These are phyloP conservation scores for Colletotrichum navitas DNA, from an alignment of 2,329 filamentous ascomycete genomes.

Conservation along the genomic window DNA sequence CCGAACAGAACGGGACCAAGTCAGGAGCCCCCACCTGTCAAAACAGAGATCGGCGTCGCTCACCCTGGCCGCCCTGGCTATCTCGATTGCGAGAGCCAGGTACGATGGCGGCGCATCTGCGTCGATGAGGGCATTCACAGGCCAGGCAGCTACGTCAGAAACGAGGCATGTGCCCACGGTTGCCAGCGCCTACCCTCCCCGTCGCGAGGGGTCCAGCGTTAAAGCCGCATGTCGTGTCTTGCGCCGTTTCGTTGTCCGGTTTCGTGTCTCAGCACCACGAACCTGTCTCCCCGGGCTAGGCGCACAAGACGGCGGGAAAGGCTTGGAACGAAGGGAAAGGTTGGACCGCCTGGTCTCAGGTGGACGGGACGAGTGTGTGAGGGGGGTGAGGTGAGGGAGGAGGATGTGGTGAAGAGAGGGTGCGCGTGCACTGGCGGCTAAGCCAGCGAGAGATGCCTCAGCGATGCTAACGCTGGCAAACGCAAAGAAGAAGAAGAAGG, in stretches of 20 bases:
- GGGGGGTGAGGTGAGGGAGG: background rate
- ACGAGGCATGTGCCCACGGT: constrained; percentile 25
- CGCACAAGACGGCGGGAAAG: background rate
- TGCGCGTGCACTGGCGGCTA: constrained; percentile 3
- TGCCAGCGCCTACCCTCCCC: background rate
- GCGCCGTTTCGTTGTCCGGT: constrained; percentile 3
- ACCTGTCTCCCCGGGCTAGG: constrained; percentile 3
- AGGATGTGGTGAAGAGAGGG: background rate
- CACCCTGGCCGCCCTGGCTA: background rate
- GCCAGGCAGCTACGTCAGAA: constrained; percentile 31
- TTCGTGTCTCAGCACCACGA: constrained; percentile 38
- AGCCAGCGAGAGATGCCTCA: constrained; percentile 13
- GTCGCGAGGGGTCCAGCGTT: background rate
- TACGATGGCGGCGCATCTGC: constrained; percentile 25
- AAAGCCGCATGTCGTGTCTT: constrained; percentile 12
- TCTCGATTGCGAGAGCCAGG: constrained; percentile 26
- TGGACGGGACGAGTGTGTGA: background rate
- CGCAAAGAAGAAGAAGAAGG: background rate
- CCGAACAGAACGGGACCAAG: background rate
- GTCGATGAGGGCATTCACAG: constrained; percentile 31
- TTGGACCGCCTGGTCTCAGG: constrained; percentile 14
- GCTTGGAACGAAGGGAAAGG: background rate
- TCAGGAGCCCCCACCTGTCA: constrained; percentile 25
- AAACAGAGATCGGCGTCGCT: background rate
- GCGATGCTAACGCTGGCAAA: background rate